phyloP scores from a whole-genome alignment of 83 land plant genomes.

The Picea engelmannii region DNA sequence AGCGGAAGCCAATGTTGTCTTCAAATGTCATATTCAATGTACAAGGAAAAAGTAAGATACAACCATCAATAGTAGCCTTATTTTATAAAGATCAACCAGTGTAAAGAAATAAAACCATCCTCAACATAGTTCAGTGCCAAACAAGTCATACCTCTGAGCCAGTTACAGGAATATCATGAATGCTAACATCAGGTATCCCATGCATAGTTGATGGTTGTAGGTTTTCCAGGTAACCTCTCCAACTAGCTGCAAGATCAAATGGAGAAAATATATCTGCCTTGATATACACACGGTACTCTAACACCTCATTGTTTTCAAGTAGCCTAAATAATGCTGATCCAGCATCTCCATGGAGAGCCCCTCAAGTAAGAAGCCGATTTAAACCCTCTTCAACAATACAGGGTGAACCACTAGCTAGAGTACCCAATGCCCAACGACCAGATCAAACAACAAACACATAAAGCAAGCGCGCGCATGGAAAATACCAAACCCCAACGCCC shows the following conservation, averaged over 20 bases:
- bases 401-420: conserved; percentile 19
- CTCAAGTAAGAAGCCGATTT: conserved; percentile 18
- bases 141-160: conserved; percentile 35
- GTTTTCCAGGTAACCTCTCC: conserved; percentile 74
- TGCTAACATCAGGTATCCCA: conserved; percentile 80
- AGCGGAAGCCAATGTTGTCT: too few relatives aligned
- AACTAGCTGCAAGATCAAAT: conserved; percentile 77
- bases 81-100: too few relatives aligned
- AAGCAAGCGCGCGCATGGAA: too few relatives aligned
- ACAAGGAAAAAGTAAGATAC: too few relatives aligned
- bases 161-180: conserved; percentile 39
- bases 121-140: too few relatives aligned
- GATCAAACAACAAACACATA: too few relatives aligned
- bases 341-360: neutral
- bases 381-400: conserved; percentile 83
- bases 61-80: too few relatives aligned
- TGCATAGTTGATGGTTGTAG: conserved; percentile 80
- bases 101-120: too few relatives aligned
- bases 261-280: conserved; percentile 81
- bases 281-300: conserved; percentile 36
- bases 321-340: conserved; percentile 58
- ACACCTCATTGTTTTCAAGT: conserved; percentile 37
- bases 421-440: too few relatives aligned
- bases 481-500: too few relatives aligned
- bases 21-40: too few relatives aligned